phyloP scores from a whole-genome alignment of 2,329 filamentous ascomycete genomes.

The Fusarium chuoi region DNA sequence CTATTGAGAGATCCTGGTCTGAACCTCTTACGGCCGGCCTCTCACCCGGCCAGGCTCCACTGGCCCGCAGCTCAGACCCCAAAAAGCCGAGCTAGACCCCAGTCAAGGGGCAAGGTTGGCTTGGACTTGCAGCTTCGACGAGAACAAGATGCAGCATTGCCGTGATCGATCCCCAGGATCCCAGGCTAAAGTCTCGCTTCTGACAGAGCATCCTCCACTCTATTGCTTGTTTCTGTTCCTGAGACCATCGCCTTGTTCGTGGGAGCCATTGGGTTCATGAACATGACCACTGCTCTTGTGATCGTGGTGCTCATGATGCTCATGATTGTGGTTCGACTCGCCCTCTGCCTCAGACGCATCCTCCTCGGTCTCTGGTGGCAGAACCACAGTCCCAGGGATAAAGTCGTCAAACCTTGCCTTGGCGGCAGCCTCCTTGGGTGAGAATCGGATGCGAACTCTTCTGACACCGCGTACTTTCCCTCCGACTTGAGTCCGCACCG shows the following conservation, averaged over 20 bases:
- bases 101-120: constrained; percentile 9
- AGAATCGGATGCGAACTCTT: constrained; percentile 84
- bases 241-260: constrained; percentile 36
- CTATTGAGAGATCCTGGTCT: background rate
- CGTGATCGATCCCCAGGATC: constrained; percentile 4
- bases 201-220: constrained; percentile 9
- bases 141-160: constrained; percentile 3
- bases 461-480: constrained; percentile 84
- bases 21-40: background rate
- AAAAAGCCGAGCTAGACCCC: constrained; percentile 19
- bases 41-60: constrained; percentile 25
- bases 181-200: constrained; percentile 6
- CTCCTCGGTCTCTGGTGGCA: constrained; percentile 69
- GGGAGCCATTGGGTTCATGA: constrained; percentile 26
- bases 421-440: constrained; percentile 70
- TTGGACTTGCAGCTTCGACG: background rate
- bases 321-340: constrained; percentile 47
- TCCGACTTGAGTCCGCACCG: constrained; percentile 77
- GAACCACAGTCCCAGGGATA: constrained; percentile 72
- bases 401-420: constrained; percentile 81
- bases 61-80: constrained; percentile 3
- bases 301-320: constrained; percentile 50
- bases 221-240: constrained; percentile 47
- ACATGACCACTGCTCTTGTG: constrained; percentile 44
- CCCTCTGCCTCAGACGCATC: constrained; percentile 43